A percentile compares a stretch with the other conserved stretches of the same genome.
Evolutionary conservation across 352 stramenopile species (phyloP).

Genomic region (Pythium periplocum): DNA sequence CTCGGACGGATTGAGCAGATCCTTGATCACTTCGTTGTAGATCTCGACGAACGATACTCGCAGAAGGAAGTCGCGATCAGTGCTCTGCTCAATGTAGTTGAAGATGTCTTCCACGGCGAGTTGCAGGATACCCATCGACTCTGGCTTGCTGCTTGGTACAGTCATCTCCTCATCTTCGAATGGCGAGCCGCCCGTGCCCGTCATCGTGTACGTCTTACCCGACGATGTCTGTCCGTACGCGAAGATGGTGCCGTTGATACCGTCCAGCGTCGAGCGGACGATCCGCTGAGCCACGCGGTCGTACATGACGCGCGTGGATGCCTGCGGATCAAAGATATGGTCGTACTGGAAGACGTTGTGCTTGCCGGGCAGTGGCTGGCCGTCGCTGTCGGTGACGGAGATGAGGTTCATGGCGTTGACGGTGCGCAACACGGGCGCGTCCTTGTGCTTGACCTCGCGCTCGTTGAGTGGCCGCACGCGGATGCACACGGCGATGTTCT

Average conservation of each 20-base stretch:
- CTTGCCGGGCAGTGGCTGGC: constrained; percentile 50
- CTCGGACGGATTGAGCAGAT: constrained; percentile 86
- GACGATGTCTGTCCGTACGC: constrained; percentile 95
- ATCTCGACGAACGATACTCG: constrained; percentile 99
- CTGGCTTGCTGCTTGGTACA: background rate
- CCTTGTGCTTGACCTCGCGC: constrained; percentile 42
- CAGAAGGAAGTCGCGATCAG: constrained; percentile 92
- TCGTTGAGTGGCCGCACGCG: constrained; percentile 75
- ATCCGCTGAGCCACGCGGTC: constrained; percentile 56
- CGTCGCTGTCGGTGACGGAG: constrained; percentile 45
- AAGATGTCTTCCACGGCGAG: constrained; percentile 95
- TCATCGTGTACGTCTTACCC: constrained; percentile 98
- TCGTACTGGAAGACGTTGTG: constrained; percentile 80
- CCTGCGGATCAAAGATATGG: constrained; percentile 58
- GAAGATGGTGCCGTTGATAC: constrained; percentile 91
- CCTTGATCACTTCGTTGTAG: constrained; percentile 98
- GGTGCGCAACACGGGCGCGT: constrained; percentile 38
- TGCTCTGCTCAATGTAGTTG: constrained; percentile 64
- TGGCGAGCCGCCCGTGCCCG: constrained; percentile 47
- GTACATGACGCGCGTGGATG: constrained; percentile 57
- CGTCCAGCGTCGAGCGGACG: constrained; percentile 58
- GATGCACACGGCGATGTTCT: constrained; percentile 83
- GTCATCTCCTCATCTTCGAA: constrained; percentile 20
- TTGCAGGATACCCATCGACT: constrained; percentile 73
- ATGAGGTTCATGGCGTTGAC: constrained; percentile 43